These are phyloP conservation scores for Crepidotus variabilis DNA, from an alignment of 768 basidiomycete genomes.

Conservation along the genomic window DNA sequence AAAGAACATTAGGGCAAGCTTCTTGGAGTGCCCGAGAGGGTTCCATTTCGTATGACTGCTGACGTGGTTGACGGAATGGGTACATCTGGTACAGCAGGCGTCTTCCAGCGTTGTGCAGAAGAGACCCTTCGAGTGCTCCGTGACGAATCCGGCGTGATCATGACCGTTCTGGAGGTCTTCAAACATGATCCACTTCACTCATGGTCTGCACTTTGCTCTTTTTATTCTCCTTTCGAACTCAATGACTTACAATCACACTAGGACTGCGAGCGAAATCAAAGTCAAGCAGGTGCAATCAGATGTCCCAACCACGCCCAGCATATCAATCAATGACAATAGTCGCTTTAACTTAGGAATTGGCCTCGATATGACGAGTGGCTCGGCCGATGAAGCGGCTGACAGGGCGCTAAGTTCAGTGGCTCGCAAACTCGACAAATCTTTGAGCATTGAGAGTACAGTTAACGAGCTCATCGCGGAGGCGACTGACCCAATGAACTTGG, in stretches of 20 bases:
- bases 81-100: constrained; percentile 83
- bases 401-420: constrained; percentile 79
- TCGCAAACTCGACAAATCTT: constrained; percentile 75
- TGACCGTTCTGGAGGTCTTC: constrained; percentile 96
- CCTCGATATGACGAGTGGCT: constrained; percentile 61
- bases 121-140: constrained; percentile 91
- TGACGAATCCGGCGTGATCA: constrained; percentile 78
- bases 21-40: constrained; percentile 76
- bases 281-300: constrained; percentile 58
- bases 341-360: constrained; percentile 41
- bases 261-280: constrained; percentile 79
- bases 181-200: constrained; percentile 93
- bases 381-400: constrained; percentile 85
- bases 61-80: constrained; percentile 97
- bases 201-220: constrained; percentile 50
- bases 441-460: constrained; percentile 91
- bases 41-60: constrained; percentile 92
- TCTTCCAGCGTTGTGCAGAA: constrained; percentile 93
- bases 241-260: constrained; percentile 19
- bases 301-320: constrained; percentile 24
- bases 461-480: constrained; percentile 91
- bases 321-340: constrained; percentile 17
- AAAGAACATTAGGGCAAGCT: constrained; percentile 60
- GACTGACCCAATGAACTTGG: constrained; percentile 71
- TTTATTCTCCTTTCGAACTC: not conserved